A percentile compares a stretch with the other conserved stretches of the same genome.
phyloP scores from a whole-genome alignment of 2,329 filamentous ascomycete species.

The Penicillium sumatraense region DNA sequence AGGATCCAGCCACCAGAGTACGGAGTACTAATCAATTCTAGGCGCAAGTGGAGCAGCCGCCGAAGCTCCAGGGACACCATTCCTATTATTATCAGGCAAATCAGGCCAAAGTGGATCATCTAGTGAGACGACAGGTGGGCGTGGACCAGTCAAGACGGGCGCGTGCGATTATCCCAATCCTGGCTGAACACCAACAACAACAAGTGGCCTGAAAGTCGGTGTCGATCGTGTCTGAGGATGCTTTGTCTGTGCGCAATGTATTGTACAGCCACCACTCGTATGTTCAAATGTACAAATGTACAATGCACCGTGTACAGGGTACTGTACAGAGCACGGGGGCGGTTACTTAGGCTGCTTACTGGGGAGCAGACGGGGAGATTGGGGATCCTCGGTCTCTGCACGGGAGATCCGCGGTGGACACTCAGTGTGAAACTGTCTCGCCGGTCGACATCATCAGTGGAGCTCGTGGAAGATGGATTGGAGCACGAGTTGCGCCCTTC shows the following conservation, averaged over 20 bases:
- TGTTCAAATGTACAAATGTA: background rate
- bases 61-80: slow-evolving; percentile 5
- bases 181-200: background rate
- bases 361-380: background rate
- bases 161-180: slow-evolving; percentile 1
- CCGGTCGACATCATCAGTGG: slow-evolving; percentile 3
- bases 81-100: slow-evolving; percentile 22
- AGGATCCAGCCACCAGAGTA: slow-evolving; percentile 11
- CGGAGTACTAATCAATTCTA: slow-evolving; percentile 13
- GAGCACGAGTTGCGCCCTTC: slow-evolving; percentile 8
- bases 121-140: slow-evolving; percentile 12
- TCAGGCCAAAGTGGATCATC: slow-evolving; percentile 5
- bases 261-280: background rate
- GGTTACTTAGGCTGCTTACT: background rate
- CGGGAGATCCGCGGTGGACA: slow-evolving; percentile 9
- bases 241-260: slow-evolving; percentile 1
- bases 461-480: slow-evolving; percentile 8
- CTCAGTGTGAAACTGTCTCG: slow-evolving; percentile 13
- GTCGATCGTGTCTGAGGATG: slow-evolving; percentile 12
- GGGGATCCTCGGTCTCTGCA: background rate
- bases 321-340: too few relatives aligned
- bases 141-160: slow-evolving; percentile 17
- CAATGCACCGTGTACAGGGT: background rate
- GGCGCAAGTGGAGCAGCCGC: slow-evolving; percentile 15
- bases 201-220: slow-evolving; percentile 8